Evolutionary conservation across 2,329 filamentous ascomycete genomes (phyloP).

Genomic region (Thelonectria olida): DNA sequence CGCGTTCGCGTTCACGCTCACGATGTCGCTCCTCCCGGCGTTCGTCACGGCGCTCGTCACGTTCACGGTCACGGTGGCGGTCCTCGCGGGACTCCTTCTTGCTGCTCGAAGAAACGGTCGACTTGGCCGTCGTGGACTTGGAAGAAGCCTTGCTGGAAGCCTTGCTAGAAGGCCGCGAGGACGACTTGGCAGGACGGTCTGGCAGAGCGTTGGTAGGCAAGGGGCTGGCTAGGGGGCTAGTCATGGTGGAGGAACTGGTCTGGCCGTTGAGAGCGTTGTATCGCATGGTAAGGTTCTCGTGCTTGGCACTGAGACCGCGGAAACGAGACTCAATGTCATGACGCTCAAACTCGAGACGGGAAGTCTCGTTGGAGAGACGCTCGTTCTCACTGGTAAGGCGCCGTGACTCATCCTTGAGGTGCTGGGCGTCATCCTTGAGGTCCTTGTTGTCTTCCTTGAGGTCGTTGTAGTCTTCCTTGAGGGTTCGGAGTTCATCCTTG

Average conservation of each 20-base stretch:
- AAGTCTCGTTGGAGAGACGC: slow-evolving; percentile 38
- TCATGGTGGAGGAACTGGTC: slow-evolving; percentile 33
- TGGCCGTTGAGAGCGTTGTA: slow-evolving; percentile 39
- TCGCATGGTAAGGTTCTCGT: slow-evolving; percentile 42
- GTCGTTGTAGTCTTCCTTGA: slow-evolving; percentile 37
- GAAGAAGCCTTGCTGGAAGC: slow-evolving; percentile 43
- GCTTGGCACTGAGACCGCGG: slow-evolving; percentile 40
- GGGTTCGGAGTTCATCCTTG: slow-evolving; percentile 39
- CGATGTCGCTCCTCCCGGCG: slow-evolving; percentile 29
- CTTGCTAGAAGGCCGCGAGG: slow-evolving; percentile 41
- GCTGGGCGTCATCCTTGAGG: slow-evolving; percentile 39
- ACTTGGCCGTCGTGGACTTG: slow-evolving; percentile 28
- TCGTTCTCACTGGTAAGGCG: slow-evolving; percentile 10
- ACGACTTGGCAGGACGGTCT: slow-evolving; percentile 39
- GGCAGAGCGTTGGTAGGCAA: slow-evolving; percentile 34
- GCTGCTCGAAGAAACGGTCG: slow-evolving; percentile 29
- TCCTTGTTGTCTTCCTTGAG: slow-evolving; percentile 39
- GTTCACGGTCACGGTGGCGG: slow-evolving; percentile 25
- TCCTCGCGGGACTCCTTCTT: slow-evolving; percentile 40
- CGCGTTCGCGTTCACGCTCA: slow-evolving; percentile 36
- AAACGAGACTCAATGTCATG: slow-evolving; percentile 38
- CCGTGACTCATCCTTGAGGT: slow-evolving; percentile 34
- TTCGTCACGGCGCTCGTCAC: slow-evolving; percentile 13
- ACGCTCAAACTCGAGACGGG: slow-evolving; percentile 42
- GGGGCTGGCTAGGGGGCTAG: slow-evolving; percentile 37